phyloP scores from a whole-genome alignment of 306 rosid species.

The Delonix regia region DNA sequence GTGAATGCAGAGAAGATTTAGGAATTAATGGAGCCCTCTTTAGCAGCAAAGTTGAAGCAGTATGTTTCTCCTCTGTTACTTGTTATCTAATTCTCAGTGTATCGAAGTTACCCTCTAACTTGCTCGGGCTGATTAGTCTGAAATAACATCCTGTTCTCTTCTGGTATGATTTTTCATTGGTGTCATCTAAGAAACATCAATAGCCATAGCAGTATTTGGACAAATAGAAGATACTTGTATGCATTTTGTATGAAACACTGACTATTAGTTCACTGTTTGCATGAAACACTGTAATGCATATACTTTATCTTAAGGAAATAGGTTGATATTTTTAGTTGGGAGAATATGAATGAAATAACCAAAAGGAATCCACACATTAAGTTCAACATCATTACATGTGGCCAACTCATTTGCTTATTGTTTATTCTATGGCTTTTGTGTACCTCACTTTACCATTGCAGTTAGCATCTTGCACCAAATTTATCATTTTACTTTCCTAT shows the following conservation, averaged over 20 bases:
- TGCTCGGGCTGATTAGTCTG: conserved; percentile 24
- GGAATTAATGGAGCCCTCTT: conserved; percentile 78
- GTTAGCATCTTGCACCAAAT: conserved; percentile 18
- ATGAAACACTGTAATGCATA: neutral
- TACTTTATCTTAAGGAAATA: conserved; percentile 5
- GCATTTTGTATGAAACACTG: neutral
- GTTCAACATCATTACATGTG: conserved; percentile 9
- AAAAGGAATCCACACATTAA: neutral
- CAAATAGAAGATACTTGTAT: neutral
- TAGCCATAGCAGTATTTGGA: neutral
- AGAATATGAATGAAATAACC: conserved; percentile 12
- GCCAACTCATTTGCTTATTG: conserved; percentile 2
- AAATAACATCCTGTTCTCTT: conserved; percentile 3
- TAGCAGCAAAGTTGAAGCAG: conserved; percentile 91
- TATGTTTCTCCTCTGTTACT: conserved; percentile 42
- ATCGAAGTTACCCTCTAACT: conserved; percentile 13
- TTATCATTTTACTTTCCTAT: conserved; percentile 18
- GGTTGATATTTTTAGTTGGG: conserved; percentile 14
- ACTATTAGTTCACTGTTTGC: neutral
- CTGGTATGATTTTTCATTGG: conserved; percentile 17
- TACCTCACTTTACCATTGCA: conserved; percentile 15
- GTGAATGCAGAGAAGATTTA: conserved; percentile 69
- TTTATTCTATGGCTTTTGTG: conserved; percentile 10
- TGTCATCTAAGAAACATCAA: neutral
- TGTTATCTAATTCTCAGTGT: conserved; percentile 8